Base-by-base conservation (phyloP, 2,329 filamentous ascomycete genomes). In the Aspergillus niger region DNA sequence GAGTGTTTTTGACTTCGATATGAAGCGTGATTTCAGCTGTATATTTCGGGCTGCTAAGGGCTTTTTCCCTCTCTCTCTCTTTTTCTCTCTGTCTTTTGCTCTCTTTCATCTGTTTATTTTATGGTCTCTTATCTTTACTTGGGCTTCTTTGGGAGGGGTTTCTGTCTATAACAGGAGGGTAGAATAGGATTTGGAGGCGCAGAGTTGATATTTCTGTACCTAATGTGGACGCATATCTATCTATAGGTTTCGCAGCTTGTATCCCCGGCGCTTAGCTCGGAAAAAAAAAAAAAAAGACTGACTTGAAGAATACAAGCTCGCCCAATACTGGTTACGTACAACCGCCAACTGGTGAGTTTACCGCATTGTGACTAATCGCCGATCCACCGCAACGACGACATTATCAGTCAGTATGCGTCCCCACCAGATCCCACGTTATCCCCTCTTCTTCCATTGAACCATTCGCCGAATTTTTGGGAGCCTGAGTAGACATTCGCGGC, bases 1-100 rank as follows among this genome's bases (percentile, higher is more conserved):
- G 61, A 59, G 63, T 13, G 39, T 60, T 61, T 61, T 57, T 60
- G 32, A 10, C 28, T 32, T 65, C 15, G 56, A 22, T 11, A 58
- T 32, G 48, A 24, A 17, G 47, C 41, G 43, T 71, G 48, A 66
- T 59, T 62, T 53, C 28, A 22, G 20, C 20, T 44, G 41, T 13
- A 51, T 65, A 24, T 26, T 49, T 36, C 11, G 32, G 11, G 11
- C 32, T 36, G 32, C 13, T 11, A 36, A 11, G 32, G 11, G 32
- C 32, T 36, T 32, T 28, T 8, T 3, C 6, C 8, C 8, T 10
- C 28, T 13, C 30, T 13, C 11, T 43, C 8, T 17, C 2, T 43
- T 26, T 28, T 10, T 28, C 26, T 20, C 26, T 8, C 8, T 10
- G 8, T 10, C 30, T 11, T 20, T 20, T 20, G 20, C 11, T 43